Conservation (phyloP, 179 eudicot genomes). For the Sideroxylon spinosum region DNA sequence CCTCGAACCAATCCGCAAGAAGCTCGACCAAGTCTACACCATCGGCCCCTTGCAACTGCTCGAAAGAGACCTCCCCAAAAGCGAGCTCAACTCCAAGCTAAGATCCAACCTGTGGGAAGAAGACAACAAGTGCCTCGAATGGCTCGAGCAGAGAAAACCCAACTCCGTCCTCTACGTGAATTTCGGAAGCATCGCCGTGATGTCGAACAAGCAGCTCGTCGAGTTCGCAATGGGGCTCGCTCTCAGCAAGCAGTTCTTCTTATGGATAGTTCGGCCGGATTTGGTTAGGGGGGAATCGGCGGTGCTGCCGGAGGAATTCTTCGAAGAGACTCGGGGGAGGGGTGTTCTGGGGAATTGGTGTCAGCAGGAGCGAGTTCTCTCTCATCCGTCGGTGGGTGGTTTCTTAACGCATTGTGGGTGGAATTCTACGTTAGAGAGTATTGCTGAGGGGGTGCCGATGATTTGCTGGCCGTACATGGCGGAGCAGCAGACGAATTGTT, state of each 20-base stretch:
- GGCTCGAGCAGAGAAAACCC: background rate
- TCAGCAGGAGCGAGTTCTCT: constrained; percentile 32
- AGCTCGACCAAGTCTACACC: background rate
- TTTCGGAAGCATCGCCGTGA: constrained; percentile 40
- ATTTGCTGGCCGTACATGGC: constrained; percentile 47
- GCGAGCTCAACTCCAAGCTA: background rate
- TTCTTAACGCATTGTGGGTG: constrained; percentile 48
- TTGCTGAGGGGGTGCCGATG: constrained; percentile 32
- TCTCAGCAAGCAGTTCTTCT: constrained; percentile 29
- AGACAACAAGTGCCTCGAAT: background rate
- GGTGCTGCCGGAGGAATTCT: constrained; percentile 28
- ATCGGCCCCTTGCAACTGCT: background rate
- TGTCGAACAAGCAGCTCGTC: constrained; percentile 26
- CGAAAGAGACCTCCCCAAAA: background rate
- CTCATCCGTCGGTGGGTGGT: constrained; percentile 33
- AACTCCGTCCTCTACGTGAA: background rate
- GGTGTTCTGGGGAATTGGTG: constrained; percentile 41
- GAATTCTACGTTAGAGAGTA: constrained; percentile 45
- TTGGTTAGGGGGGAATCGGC: constrained; percentile 21
- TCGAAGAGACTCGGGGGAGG: constrained; percentile 23
- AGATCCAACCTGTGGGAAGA: background rate
- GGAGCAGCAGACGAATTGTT: constrained; percentile 41
- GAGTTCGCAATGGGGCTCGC: constrained; percentile 57
- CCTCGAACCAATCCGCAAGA: background rate
- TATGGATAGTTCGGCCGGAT: constrained; percentile 45